A percentile compares a stretch with the other conserved stretches of the same genome.
These are phyloP conservation scores for Vitellaria paradoxa DNA, from an alignment of 179 eudicot genomes.

Conservation along the genomic window DNA sequence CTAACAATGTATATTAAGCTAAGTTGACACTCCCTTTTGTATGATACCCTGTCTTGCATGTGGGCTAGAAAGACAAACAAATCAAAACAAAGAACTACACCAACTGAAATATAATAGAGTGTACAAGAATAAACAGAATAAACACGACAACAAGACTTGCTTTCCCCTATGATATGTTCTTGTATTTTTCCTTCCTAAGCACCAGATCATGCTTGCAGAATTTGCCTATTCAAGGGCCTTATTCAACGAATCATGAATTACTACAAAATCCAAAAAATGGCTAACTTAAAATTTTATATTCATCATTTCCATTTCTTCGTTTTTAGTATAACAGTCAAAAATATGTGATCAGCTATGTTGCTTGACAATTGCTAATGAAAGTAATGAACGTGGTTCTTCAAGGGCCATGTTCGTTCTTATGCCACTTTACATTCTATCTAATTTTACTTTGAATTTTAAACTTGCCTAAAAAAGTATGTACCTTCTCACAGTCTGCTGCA, in stretches of 20 bases:
- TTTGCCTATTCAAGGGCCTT: neutral
- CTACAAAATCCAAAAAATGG: neutral
- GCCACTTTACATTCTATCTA: neutral
- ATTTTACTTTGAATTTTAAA: neutral
- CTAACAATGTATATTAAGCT: no score
- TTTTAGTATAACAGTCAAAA: neutral
- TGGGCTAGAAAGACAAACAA: no score
- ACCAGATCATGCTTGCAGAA: neutral
- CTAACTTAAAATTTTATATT: neutral
- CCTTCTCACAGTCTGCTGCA: constrained; percentile 14
- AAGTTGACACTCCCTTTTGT: no score
- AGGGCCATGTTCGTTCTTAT: constrained; percentile 9
- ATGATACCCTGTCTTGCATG: no score
- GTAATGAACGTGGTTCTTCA: neutral
- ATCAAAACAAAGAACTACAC: no score
- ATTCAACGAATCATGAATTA: neutral
- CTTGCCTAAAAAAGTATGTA: neutral
- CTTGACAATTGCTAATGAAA: neutral
- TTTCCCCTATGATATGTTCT: constrained; percentile 4
- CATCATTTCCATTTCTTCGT: neutral
- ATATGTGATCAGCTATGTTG: neutral
- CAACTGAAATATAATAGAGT: no score
- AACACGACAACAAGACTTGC: no score
- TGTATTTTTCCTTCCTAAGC: constrained; percentile 10
- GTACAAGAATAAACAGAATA: no score